Evolutionary conservation across 2,329 filamentous ascomycete genomes (phyloP).

Genomic region (Alternaria hordeiaustralica): DNA sequence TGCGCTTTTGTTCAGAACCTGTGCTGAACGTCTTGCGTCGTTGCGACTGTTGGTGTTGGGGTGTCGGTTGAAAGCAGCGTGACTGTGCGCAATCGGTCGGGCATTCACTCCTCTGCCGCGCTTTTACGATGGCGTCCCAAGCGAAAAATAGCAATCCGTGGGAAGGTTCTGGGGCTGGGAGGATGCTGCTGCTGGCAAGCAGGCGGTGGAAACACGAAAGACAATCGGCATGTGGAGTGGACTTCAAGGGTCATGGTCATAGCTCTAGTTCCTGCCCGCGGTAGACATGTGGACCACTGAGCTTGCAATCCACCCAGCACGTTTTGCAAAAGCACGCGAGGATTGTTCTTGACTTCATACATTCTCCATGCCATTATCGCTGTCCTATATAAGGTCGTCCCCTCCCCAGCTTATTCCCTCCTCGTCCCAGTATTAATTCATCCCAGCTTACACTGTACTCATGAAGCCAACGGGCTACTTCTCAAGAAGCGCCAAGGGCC

Average conservation of each 20-base stretch:
- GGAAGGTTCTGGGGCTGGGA: not conserved
- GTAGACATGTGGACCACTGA: not conserved
- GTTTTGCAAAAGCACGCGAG: not conserved
- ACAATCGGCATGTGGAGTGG: conserved; percentile 12
- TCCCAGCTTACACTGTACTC: conserved; percentile 20
- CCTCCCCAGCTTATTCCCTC: not conserved
- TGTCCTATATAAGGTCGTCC: not conserved
- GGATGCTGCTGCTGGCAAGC: not conserved
- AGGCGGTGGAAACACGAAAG: not conserved
- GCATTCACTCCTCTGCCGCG: not conserved
- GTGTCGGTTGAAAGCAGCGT: not conserved
- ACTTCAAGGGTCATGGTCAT: conserved; percentile 25
- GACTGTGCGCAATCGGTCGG: not conserved
- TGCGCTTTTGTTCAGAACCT: not conserved
- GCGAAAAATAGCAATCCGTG: not conserved
- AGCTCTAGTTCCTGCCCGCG: conserved; percentile 16
- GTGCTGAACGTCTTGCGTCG: not conserved
- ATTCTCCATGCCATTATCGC: conserved; percentile 22
- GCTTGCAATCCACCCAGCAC: not conserved
- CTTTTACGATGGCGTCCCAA: not conserved
- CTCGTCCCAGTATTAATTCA: conserved; percentile 15
- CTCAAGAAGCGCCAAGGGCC: conserved; percentile 20
- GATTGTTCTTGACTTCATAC: not conserved
- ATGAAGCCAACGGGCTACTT: conserved; percentile 18
- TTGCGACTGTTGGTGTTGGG: not conserved